These are phyloP conservation scores for Chytriomyces sp. DNA, from an alignment of 192 early-diverging fungal genomes.

Conservation along the genomic window DNA sequence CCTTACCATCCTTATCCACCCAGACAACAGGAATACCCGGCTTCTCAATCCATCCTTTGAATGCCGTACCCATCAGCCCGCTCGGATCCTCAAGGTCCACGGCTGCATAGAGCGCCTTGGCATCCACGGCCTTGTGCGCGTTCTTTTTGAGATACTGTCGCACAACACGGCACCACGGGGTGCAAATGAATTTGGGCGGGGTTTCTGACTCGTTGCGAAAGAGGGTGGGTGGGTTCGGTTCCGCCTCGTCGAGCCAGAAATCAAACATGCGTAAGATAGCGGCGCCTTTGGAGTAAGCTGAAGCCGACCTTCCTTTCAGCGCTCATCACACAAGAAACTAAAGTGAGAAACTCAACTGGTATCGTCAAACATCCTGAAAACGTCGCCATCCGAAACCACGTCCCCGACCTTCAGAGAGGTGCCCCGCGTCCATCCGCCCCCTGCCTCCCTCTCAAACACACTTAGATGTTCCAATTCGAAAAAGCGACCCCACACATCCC, in stretches of 20 bases:
- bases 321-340: not conserved
- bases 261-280: conserved; percentile 35
- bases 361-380: conserved; percentile 31
- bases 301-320: not conserved
- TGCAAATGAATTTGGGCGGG: not conserved
- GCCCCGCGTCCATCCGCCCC: conserved; percentile 6
- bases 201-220: not conserved
- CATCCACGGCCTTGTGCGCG: not conserved
- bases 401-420: not conserved
- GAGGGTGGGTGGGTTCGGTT: not conserved
- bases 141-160: conserved; percentile 12
- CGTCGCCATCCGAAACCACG: not conserved
- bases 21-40: conserved; percentile 21
- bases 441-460: conserved; percentile 8
- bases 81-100: conserved; percentile 16
- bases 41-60: conserved; percentile 23
- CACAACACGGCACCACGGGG: conserved; percentile 22
- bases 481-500: conserved; percentile 30
- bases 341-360: conserved; percentile 25
- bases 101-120: conserved; percentile 1
- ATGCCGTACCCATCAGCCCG: not conserved
- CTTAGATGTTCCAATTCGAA: conserved; percentile 26
- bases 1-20: not conserved
- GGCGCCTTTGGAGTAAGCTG: conserved; percentile 36
- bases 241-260: conserved; percentile 5